Evolutionary conservation across 2,329 filamentous ascomycete genomes (phyloP), one percentile per base, ranked within the genome.

Genomic region (Dactylellina sp.): DNA sequence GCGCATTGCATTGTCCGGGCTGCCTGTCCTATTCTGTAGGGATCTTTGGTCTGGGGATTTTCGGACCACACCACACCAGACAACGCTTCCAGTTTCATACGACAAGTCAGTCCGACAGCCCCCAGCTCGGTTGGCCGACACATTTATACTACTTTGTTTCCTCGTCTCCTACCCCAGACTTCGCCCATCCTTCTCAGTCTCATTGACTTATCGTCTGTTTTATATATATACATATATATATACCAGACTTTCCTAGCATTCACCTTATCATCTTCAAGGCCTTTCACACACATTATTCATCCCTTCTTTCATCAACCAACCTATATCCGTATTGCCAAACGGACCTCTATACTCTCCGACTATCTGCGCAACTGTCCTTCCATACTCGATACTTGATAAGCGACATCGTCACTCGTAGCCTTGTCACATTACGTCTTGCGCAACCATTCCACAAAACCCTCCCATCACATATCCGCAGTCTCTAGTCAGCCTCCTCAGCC

Each of bases 401-500:
- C 66, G 60, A 64, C 59, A 46, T 53, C 44, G 20, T 28, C 35
- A 44, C 40, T 46, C 40, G 32, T 37, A 64, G 59, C 59, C 66
- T 59, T 56, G 66, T 71, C 66, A 71, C 66, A 71, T 71, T 71
- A 60, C 66, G 66, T 55, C 25, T 72, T 72, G 66, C 66, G 60
- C 66, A 72, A 72, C 66, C 66, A 72, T 72, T 72, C 66, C 66
- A 55, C 66, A 72, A 39, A 42, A 9, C 24, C 44, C 24, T 32
- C 9, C 37, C 37, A 72, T 72, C 66, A 72, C 66, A 72, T 72
- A 72, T 65, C 60, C 24, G 6, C 18, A 9, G 9, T 25, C 16
- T 65, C 24, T 50, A 28, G 63, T 42, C 66, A 72, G 59, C 66
- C 66, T 62, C 63, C 60, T 60, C 46, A 12, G 40, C 46, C 59